These are phyloP conservation scores for Solanum dulcamara DNA, from an alignment of 257 asterid genomes.

Conservation along the genomic window DNA sequence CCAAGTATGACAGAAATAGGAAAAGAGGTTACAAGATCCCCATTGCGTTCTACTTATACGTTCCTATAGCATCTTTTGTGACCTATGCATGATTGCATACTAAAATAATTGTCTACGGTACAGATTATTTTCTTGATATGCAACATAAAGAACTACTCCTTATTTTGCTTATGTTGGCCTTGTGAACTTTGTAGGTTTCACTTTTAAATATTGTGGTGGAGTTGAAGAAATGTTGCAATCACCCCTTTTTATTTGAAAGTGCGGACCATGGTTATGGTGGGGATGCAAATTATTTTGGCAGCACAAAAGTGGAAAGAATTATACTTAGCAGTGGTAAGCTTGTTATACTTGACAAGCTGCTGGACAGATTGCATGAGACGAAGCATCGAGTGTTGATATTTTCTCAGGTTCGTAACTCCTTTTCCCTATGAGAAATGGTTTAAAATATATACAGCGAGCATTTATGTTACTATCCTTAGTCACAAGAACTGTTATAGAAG, in stretches of 20 bases:
- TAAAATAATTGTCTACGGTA: background rate
- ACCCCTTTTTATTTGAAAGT: constrained; percentile 96
- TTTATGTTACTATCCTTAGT: background rate
- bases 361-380: constrained; percentile 76
- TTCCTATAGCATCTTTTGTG: background rate
- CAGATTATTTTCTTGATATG: background rate
- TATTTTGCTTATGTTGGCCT: background rate
- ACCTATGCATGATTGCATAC: background rate
- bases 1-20: background rate
- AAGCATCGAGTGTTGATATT: constrained; percentile 93
- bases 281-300: constrained; percentile 66
- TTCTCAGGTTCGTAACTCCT: constrained; percentile 69
- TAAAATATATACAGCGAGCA: background rate
- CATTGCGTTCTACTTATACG: background rate
- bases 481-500: background rate
- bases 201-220: constrained; percentile 97
- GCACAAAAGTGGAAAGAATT: constrained; percentile 78
- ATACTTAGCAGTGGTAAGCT: constrained; percentile 96
- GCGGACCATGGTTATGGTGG: constrained; percentile 99
- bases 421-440: background rate
- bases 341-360: constrained; percentile 87
- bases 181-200: constrained; percentile 63
- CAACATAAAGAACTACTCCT: background rate
- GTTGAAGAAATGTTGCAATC: constrained; percentile 99
- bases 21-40: background rate